phyloP scores from a whole-genome alignment of 1,284 basidiomycete genomes.

The Thecaphora thlaspeos region DNA sequence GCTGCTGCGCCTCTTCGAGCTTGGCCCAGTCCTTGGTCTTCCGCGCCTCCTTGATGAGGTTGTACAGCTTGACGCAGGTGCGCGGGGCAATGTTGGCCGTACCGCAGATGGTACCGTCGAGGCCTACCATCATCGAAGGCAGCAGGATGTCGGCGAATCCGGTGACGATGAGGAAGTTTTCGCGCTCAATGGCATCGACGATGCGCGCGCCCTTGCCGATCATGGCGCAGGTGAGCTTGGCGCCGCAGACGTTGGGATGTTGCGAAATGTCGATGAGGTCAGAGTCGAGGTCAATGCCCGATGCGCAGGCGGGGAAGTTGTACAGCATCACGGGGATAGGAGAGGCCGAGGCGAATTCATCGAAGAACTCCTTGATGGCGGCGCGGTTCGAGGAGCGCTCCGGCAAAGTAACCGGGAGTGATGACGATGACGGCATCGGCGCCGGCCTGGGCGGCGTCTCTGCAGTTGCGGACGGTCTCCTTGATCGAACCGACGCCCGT shows the following conservation, averaged over 20 bases:
- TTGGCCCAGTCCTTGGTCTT: slow-evolving; percentile 12
- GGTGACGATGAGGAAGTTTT: slow-evolving; percentile 29
- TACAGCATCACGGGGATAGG: slow-evolving; percentile 86
- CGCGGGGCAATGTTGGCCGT: slow-evolving; percentile 60
- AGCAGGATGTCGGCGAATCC: slow-evolving; percentile 35
- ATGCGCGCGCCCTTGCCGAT: slow-evolving; percentile 86
- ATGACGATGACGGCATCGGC: slow-evolving; percentile 84
- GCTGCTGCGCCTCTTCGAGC: slow-evolving; percentile 69
- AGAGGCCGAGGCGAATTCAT: slow-evolving; percentile 72
- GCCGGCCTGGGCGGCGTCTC: slow-evolving; percentile 74
- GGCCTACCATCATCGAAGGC: slow-evolving; percentile 27
- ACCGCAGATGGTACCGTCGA: slow-evolving; percentile 37
- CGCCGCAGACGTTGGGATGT: slow-evolving; percentile 83
- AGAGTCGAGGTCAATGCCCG: slow-evolving; percentile 82
- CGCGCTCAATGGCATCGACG: slow-evolving; percentile 65
- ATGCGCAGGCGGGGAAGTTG: slow-evolving; percentile 71
- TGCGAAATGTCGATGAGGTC: slow-evolving; percentile 75
- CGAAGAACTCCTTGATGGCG: slow-evolving; percentile 76
- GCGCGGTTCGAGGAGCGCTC: slow-evolving; percentile 65
- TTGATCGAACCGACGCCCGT: slow-evolving; percentile 78
- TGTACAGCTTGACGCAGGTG: slow-evolving; percentile 67
- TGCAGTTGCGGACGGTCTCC: slow-evolving; percentile 72
- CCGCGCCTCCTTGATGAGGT: slow-evolving; percentile 62
- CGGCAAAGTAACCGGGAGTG: slow-evolving; percentile 78
- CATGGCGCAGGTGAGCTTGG: slow-evolving; percentile 81